Evolutionary conservation across 176 grass and related monocot species (phyloP), one percentile per base, ranked within the genome.

Genomic region (Oryza officinalis): DNA sequence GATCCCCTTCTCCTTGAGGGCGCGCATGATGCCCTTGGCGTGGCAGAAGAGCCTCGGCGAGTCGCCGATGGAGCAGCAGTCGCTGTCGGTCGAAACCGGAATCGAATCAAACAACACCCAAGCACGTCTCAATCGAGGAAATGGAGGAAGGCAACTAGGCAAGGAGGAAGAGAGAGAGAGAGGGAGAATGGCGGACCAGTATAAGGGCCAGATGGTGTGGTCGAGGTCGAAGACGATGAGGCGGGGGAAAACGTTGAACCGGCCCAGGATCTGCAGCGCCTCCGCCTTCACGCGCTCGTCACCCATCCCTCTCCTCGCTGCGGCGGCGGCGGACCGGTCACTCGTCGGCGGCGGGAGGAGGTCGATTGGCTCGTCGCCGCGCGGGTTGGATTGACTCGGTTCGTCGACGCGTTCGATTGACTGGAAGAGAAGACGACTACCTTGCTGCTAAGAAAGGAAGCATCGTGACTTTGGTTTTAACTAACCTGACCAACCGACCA

Each of bases 181-280:
- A 30, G 2, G 28, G 28, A 30, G 28, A 30, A 30, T 28, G 23
- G 71, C 30, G 6, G 1, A 95, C 96, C 93, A 98, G 69, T 95
- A 93, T 82, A 98, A 95, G 65, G 96, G 93, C 96, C 96, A 98
- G n/a, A 98, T 89, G 65, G 96, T 98, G 77, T 95, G 90, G 82
- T 98, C 93, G 80, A 98, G 96, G 75, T 98, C 93, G 87, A 98
- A 98, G 71, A 98, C 89, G 71, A 98, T 91, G 79, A 95, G 88
- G 65, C 89, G 87, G 13, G 96, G 96, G 6, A 95, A 85, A 22
- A 75, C 87, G 78, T 95, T 80, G 81, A 92, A 88, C 37, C 90
- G 47, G 33, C 82, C 91, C 35, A 95, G 75, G 67, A 93, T 94
- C 69, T 89, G 80, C 54, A 95, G 91, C 64, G 96, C 93, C 82